Evolutionary conservation across 352 stramenopile genomes (phyloP), one percentile per base, ranked within the genome.

Genomic region (Nannochloropsis limnetica): DNA sequence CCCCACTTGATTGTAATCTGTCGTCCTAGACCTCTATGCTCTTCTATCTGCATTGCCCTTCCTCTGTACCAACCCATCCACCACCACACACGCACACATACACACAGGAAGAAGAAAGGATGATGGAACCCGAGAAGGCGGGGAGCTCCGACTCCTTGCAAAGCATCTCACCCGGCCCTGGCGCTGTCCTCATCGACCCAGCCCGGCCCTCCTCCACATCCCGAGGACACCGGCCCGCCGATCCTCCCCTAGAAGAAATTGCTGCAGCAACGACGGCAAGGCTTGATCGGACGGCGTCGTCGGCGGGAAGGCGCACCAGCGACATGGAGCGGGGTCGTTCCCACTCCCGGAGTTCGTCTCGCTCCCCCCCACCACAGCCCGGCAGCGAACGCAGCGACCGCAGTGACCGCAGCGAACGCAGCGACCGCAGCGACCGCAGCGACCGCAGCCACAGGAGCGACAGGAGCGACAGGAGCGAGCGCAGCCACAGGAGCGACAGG

Each of bases 81-180:
- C 37, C 37, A 49, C 37, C 2, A 49, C 8, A 49, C 37, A 49
- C 1, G 17, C 17, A 14, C 37, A 49, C 17, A 49, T 15, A 49
- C 37, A 49, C 37, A 1, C 17, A 49, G 37, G 37, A 49, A 44
- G 32, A 44, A 49, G 37, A 49, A 14, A 49, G 22, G 22, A 74
- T 25, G 61, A 74, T 74, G 61, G 61, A 74, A 22, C 61, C 61
- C n/a, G 61, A 74, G 61, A 74, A 74, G 11, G 25, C 15, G n/a
- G 61, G 25, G 25, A 74, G 61, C 61, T 74, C n/a, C 9, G 61
- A 15, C 22, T 74, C 61, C 25, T 29, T 74, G 11, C 61, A 74
- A 22, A 74, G 61, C 20, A 29, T 74, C 25, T 74, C 61, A 22
- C 61, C 61, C 22, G 25, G 61, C 61, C 61, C 61, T 74, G 25